phyloP scores from a whole-genome alignment of 306 rosid species.

The Casuarina equisetifolia region DNA sequence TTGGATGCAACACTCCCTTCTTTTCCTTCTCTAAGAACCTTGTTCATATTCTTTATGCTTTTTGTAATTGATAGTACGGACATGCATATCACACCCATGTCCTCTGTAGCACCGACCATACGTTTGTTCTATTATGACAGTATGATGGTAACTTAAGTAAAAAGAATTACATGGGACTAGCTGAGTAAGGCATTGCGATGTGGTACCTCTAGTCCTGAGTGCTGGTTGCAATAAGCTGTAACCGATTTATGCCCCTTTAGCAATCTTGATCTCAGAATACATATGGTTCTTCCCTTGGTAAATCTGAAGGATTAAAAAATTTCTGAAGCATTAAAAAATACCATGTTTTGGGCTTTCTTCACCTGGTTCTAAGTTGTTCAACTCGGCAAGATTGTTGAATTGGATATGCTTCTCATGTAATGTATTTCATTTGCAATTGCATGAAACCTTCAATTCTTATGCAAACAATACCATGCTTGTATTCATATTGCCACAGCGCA shows the following conservation, averaged over 20 bases:
- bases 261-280: not conserved
- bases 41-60: not conserved
- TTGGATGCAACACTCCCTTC: conserved; percentile 27
- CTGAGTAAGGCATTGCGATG: not conserved
- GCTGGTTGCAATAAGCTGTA: not conserved
- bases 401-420: not conserved
- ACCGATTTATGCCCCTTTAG: not conserved
- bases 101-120: not conserved
- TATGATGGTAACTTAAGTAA: not conserved
- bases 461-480: not conserved
- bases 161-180: not conserved
- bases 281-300: not conserved
- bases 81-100: not conserved
- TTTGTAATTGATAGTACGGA: not conserved
- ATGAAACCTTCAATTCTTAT: not conserved
- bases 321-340: not conserved
- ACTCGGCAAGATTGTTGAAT: conserved; percentile 7
- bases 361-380: not conserved
- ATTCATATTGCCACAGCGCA: conserved; percentile 5
- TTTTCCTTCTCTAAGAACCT: not conserved
- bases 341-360: not conserved
- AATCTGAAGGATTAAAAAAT: not conserved
- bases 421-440: not conserved
- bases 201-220: conserved; percentile 3
- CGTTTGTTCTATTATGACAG: not conserved